Evolutionary conservation across 75 land plant species (phyloP), one percentile per base, ranked within the genome.

Genomic region (Cryptomeria japonica): DNA sequence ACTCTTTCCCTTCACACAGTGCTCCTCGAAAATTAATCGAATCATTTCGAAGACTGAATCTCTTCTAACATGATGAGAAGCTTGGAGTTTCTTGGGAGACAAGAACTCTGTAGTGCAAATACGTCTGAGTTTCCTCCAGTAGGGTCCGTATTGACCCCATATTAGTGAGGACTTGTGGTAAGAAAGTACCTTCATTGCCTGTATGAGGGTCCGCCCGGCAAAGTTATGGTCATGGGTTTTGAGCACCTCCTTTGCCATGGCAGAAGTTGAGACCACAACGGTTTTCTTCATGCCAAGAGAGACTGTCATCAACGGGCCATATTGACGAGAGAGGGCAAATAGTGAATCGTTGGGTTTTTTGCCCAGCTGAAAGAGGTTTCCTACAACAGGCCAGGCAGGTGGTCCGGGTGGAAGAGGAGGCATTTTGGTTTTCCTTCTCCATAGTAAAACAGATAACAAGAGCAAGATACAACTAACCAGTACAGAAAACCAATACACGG

Each of bases 171-270:
- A 22, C 16, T n/a, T 51, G 0, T 76, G 49, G 9, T 53, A 42
- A 53, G 19, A 39, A 1, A 90, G 38, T 13, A 39, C 11, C 42
- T 46, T 36, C 49, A 41, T 34, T 31, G 31, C 80, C n/a, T 85
- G 61, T 18, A 44, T 6, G 3, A 32, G 78, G 80, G 47, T 47
- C 13, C 51, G 51, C 51, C 51, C 51, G 10, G 13, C 51, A 10
- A 47, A 10, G 51, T 47, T 47, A 11, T 47, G 11, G 51, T 47
- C 12, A 12, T 47, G 51, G 13, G 51, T 47, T 47, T 47, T 47
- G 51, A 89, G 88, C 28, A 89, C 61, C 55, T 90, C 89, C 61
- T 56, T 70, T 16, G 91, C 91, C 46, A 88, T 84, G 49, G 86
- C 89, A 25, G 89, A 39, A 49, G 86, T 41, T 56, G 89, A 90